A percentile compares a stretch with the other conserved stretches of the same genome.
Conservation (phyloP, 2,329 filamentous ascomycete genomes). For the Lachnellula hyalina region DNA sequence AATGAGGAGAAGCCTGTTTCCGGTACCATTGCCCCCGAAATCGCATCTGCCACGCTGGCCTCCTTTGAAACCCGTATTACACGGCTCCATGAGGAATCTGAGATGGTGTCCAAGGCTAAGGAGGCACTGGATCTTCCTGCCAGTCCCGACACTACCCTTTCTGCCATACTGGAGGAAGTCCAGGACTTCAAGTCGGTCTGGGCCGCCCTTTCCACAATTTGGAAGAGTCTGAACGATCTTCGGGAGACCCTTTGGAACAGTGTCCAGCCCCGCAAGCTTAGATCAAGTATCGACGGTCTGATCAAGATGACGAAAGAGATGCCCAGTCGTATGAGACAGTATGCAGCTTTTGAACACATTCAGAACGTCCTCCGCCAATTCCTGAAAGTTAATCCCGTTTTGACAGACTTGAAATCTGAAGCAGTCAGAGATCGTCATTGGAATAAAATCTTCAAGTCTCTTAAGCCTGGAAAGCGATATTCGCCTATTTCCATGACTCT, state of each 20-base stretch:
- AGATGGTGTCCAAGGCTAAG: constrained; percentile 94
- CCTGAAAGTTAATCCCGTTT: constrained; percentile 82
- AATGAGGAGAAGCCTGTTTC: constrained; percentile 96
- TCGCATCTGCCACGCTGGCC: constrained; percentile 75
- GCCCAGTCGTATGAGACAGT: constrained; percentile 98
- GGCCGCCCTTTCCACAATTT: constrained; percentile 92
- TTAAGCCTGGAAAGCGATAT: constrained; percentile 90
- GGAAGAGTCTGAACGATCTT: constrained; percentile 91
- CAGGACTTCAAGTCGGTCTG: constrained; percentile 99
- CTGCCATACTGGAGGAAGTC: constrained; percentile 87
- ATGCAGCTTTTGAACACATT: constrained; percentile 98
- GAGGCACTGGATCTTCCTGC: constrained; percentile 89
- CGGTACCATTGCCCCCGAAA: constrained; percentile 83
- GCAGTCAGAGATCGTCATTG: constrained; percentile 95
- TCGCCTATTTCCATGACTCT: constrained; percentile 91
- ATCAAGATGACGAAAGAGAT: constrained; percentile 99
- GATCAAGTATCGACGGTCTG: constrained; percentile 80
- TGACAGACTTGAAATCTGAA: constrained; percentile 91
- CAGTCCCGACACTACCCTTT: constrained; percentile 72
- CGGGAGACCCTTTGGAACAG: constrained; percentile 91
- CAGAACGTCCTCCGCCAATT: constrained; percentile 84
- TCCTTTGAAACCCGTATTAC: constrained; percentile 83
- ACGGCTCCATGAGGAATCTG: constrained; percentile 77
- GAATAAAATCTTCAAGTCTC: constrained; percentile 94
- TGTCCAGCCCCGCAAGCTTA: constrained; percentile 88